Conservation (phyloP, 2,329 filamentous ascomycete genomes). For the Aspergillus calidoustus region DNA sequence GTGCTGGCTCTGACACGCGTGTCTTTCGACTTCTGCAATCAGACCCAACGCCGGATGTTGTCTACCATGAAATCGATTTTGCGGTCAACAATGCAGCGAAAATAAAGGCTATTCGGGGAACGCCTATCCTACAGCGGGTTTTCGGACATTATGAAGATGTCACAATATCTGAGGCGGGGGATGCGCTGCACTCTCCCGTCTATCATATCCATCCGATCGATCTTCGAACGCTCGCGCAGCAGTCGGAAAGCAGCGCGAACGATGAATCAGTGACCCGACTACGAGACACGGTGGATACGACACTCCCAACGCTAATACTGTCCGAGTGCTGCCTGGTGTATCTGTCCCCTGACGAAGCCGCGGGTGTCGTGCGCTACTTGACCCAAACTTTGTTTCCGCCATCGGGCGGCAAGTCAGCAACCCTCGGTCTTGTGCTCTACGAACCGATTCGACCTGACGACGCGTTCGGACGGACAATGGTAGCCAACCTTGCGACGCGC, state of each 20-base stretch:
- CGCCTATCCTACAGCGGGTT: slow-evolving; percentile 35
- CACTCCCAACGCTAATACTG: slow-evolving; percentile 78
- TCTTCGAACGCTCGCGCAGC: slow-evolving; percentile 61
- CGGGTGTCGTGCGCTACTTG: slow-evolving; percentile 69
- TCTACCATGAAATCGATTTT: slow-evolving; percentile 96
- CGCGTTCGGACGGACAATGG: slow-evolving; percentile 89
- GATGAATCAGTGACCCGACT: slow-evolving; percentile 32
- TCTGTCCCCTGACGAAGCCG: slow-evolving; percentile 68
- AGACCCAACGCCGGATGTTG: slow-evolving; percentile 53
- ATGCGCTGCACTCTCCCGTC: slow-evolving; percentile 51
- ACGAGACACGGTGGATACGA: slow-evolving; percentile 54
- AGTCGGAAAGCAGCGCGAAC: slow-evolving; percentile 27
- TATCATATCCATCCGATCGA: slow-evolving; percentile 69
- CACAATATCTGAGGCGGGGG: slow-evolving; percentile 43
- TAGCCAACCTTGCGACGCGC: slow-evolving; percentile 80
- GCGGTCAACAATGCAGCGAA: slow-evolving; percentile 72
- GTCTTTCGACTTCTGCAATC: slow-evolving; percentile 72
- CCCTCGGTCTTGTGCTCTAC: slow-evolving; percentile 73
- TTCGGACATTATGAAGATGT: slow-evolving; percentile 38
- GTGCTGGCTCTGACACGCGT: slow-evolving; percentile 91
- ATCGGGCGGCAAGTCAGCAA: slow-evolving; percentile 26
- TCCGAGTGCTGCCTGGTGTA: slow-evolving; percentile 98
- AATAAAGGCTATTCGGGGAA: slow-evolving; percentile 50
- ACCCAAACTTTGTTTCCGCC: slow-evolving; percentile 52
- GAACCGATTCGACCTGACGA: slow-evolving; percentile 86